Percentiles rank a stretch among this genome's conserved stretches.
Conservation (phyloP, 352 stramenopile species). For the Lagenidium sp. region DNA sequence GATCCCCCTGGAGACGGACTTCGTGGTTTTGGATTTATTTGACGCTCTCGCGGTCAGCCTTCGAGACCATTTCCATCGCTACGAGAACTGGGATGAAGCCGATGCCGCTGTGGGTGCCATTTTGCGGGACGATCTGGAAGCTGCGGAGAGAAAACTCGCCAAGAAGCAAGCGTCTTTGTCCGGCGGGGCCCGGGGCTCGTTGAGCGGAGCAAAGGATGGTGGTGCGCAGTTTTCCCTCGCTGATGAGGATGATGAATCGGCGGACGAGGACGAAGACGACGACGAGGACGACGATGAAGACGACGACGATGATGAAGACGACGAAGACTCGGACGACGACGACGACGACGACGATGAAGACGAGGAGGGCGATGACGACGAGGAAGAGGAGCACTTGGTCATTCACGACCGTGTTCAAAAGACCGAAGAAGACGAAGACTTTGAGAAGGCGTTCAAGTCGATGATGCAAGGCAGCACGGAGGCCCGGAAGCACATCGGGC, state of each 20-base stretch:
- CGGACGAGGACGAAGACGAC: slow-evolving; percentile 45
- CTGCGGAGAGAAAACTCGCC: slow-evolving; percentile 44
- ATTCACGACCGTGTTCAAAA: slow-evolving; percentile 69
- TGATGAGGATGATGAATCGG: slow-evolving; percentile 45
- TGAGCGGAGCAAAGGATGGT: too few relatives aligned
- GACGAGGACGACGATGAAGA: slow-evolving; percentile 53
- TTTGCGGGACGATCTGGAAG: slow-evolving; percentile 48
- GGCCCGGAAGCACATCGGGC: slow-evolving; percentile 39
- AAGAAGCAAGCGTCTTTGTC: slow-evolving; percentile 44
- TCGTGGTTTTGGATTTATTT: slow-evolving; percentile 81
- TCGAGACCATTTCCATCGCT: slow-evolving; percentile 62
- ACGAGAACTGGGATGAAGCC: slow-evolving; percentile 72
- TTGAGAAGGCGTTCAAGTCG: slow-evolving; percentile 82
- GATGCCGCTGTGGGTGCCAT: slow-evolving; percentile 48
- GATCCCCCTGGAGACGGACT: slow-evolving; percentile 93
- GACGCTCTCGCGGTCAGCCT: slow-evolving; percentile 42
- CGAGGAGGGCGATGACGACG: slow-evolving; percentile 50
- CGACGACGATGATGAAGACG: slow-evolving; percentile 69
- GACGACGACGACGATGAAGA: slow-evolving; percentile 62
- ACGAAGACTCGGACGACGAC: slow-evolving; percentile 51
- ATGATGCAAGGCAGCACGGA: slow-evolving; percentile 76
- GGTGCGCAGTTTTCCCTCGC: slow-evolving; percentile 2
- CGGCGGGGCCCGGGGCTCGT: too few relatives aligned
- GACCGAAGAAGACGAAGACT: slow-evolving; percentile 81
- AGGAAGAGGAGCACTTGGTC: slow-evolving; percentile 86